Evolutionary conservation across 257 asterid genomes (phyloP).

Genomic region (Solanum appendiculatum): DNA sequence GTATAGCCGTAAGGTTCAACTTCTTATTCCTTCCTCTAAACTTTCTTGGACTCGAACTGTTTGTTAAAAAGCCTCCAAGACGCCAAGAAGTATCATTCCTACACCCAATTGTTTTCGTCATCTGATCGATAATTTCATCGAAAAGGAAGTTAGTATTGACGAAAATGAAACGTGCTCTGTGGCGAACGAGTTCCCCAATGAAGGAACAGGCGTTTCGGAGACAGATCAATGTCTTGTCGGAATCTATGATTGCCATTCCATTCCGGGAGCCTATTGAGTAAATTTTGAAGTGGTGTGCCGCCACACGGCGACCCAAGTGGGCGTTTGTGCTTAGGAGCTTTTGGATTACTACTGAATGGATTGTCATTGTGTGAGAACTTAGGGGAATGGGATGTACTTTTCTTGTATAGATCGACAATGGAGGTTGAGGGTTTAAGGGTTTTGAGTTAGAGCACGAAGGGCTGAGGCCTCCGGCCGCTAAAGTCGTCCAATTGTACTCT

Average conservation of each 20-base stretch:
- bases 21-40: conserved; percentile 83
- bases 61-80: conserved; percentile 86
- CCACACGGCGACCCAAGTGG: conserved; percentile 82
- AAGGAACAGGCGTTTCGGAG: conserved; percentile 84
- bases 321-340: conserved; percentile 79
- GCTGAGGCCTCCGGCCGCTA: not conserved
- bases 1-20: conserved; percentile 49
- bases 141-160: conserved; percentile 75
- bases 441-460: not conserved
- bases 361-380: conserved; percentile 40
- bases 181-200: conserved; percentile 66
- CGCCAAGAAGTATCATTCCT: conserved; percentile 86
- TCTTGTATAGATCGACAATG: not conserved
- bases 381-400: not conserved
- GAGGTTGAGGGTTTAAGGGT: not conserved
- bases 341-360: conserved; percentile 74
- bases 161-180: conserved; percentile 64
- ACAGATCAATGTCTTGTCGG: conserved; percentile 84
- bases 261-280: conserved; percentile 75
- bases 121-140: conserved; percentile 72
- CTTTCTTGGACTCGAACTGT: conserved; percentile 75
- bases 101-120: conserved; percentile 49
- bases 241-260: conserved; percentile 54
- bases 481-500: not conserved
- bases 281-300: conserved; percentile 83